Conservation (phyloP, 495 filamentous ascomycete species). For the Hyaloscypha finlandica region DNA sequence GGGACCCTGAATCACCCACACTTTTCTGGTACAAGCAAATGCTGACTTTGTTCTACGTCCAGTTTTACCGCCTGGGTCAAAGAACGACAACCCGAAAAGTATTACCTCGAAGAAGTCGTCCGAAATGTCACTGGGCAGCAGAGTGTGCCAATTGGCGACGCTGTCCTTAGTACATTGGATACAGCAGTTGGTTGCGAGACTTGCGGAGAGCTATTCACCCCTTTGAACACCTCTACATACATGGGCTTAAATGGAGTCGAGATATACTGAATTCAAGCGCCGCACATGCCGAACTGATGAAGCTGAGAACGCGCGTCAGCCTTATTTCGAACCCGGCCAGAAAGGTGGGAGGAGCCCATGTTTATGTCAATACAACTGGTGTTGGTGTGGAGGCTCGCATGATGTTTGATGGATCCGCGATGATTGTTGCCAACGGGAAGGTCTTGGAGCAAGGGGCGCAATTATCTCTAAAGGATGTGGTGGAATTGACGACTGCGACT, state of each 20-base stretch:
- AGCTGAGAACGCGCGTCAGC: slow-evolving; percentile 71
- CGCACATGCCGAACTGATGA: slow-evolving; percentile 71
- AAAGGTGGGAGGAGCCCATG: slow-evolving; percentile 74
- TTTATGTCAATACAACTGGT: slow-evolving; percentile 74
- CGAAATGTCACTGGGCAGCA: slow-evolving; percentile 57
- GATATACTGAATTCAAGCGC: slow-evolving; percentile 75
- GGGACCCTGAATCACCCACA: background rate
- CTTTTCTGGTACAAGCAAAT: background rate
- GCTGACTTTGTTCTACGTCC: background rate
- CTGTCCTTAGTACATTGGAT: slow-evolving; percentile 70
- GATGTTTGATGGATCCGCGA: slow-evolving; percentile 64
- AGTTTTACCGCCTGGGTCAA: slow-evolving; percentile 32
- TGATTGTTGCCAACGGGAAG: slow-evolving; percentile 76
- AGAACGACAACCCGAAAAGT: slow-evolving; percentile 54
- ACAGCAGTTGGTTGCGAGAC: slow-evolving; percentile 73
- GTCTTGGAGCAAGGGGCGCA: slow-evolving; percentile 43
- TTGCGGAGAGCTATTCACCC: slow-evolving; percentile 80
- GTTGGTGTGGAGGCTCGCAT: slow-evolving; percentile 53
- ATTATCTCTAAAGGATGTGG: slow-evolving; percentile 80
- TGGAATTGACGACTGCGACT: slow-evolving; percentile 83
- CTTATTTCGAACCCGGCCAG: slow-evolving; percentile 77
- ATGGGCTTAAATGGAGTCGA: slow-evolving; percentile 68
- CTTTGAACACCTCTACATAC: slow-evolving; percentile 38
- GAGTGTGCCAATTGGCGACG: slow-evolving; percentile 72
- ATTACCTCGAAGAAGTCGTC: slow-evolving; percentile 67